A percentile compares a stretch with the other conserved stretches of the same genome.
Conservation (phyloP, 1,139 yeast species). For the Saccharomyces hybrid region DNA sequence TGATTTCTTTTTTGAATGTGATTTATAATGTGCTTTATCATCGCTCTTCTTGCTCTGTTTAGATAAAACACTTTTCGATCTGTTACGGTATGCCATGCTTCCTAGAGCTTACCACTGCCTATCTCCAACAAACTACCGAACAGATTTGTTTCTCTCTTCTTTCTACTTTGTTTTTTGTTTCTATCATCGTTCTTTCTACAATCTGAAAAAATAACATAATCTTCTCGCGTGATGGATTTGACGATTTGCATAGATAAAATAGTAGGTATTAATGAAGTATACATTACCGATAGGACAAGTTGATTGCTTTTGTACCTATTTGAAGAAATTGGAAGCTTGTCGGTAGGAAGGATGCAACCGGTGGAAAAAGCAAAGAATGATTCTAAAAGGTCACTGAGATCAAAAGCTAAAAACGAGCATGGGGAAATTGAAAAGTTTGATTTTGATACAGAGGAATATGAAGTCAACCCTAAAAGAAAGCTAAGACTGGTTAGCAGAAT, state of each 20-base stretch:
- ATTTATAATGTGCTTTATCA: background rate
- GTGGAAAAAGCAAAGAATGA: background rate
- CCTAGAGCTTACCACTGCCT: background rate
- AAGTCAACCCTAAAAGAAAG: conserved; percentile 14
- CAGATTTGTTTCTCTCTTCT: background rate
- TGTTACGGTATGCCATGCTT: conserved; percentile 7
- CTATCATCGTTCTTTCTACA: background rate
- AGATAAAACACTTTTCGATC: background rate
- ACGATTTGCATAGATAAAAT: background rate
- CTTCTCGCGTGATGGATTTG: background rate
- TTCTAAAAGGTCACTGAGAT: conserved; percentile 14
- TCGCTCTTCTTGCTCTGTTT: background rate
- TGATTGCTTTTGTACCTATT: background rate
- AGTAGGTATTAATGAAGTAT: background rate
- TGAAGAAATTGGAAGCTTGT: background rate
- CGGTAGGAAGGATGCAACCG: background rate
- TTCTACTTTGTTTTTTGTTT: background rate
- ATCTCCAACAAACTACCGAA: background rate
- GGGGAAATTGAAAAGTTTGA: conserved; percentile 19
- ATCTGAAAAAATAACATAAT: background rate
- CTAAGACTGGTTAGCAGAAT: conserved; percentile 13
- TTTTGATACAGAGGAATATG: conserved; percentile 26
- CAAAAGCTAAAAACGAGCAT: conserved; percentile 11
- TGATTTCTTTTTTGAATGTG: background rate
- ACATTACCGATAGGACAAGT: background rate